Percentiles rank a stretch among this genome's conserved stretches.
These are phyloP conservation scores for Arctium minus DNA, from an alignment of 129 eudicot species.

Conservation along the genomic window DNA sequence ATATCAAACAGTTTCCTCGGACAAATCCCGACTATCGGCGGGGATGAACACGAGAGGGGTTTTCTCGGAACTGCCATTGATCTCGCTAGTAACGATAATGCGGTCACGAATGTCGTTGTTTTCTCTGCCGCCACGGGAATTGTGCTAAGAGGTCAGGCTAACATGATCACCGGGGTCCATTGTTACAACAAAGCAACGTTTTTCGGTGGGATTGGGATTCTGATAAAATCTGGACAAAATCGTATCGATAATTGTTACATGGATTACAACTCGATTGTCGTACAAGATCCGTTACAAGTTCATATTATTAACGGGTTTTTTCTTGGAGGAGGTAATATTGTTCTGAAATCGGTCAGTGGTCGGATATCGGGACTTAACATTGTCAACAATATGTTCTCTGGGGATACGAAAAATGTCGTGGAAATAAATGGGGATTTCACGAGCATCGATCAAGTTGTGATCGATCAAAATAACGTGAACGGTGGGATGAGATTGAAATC, in stretches of 20 bases:
- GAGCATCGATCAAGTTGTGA: constrained; percentile 55
- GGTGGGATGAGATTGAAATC: constrained; percentile 72
- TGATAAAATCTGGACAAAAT: constrained; percentile 49
- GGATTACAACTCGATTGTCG: constrained; percentile 56
- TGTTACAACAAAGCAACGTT: constrained; percentile 72
- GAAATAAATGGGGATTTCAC: constrained; percentile 53
- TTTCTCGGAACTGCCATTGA: constrained; percentile 61
- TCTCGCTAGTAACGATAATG: constrained; percentile 62
- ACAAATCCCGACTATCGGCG: constrained; percentile 59
- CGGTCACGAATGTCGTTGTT: constrained; percentile 57
- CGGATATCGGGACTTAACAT: constrained; percentile 48
- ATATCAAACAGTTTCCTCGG: constrained; percentile 56
- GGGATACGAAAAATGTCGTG: constrained; percentile 38
- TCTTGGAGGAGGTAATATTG: constrained; percentile 69
- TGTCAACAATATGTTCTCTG: constrained; percentile 51
- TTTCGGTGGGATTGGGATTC: constrained; percentile 70
- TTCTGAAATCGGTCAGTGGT: constrained; percentile 51
- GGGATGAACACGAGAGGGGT: constrained; percentile 41
- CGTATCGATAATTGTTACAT: constrained; percentile 51
- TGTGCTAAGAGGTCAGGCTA: constrained; percentile 62
- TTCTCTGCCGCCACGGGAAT: constrained; percentile 65
- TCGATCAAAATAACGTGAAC: constrained; percentile 52
- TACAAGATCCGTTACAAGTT: constrained; percentile 65
- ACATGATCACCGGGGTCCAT: constrained; percentile 69
- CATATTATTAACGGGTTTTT: constrained; percentile 54